phyloP scores from a whole-genome alignment of 495 filamentous ascomycete genomes.

The Acidiella bohemica region DNA sequence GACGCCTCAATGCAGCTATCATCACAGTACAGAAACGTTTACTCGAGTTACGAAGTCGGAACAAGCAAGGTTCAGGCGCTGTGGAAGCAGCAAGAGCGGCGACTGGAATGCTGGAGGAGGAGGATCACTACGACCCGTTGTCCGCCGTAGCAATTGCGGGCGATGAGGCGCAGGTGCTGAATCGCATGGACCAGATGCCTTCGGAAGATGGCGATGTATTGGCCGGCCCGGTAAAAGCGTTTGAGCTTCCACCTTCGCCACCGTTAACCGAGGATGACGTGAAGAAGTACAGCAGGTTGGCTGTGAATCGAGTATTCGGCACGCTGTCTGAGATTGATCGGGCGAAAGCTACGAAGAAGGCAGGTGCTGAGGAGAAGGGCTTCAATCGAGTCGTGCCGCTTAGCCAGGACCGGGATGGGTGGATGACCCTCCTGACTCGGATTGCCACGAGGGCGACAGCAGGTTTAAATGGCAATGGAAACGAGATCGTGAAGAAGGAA shows the following conservation, averaged over 20 bases:
- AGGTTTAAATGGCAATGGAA: slow-evolving; percentile 43
- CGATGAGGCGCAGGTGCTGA: slow-evolving; percentile 56
- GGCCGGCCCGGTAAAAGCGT: slow-evolving; percentile 46
- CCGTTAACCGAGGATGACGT: slow-evolving; percentile 54
- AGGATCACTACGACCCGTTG: slow-evolving; percentile 61
- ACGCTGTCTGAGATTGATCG: slow-evolving; percentile 60
- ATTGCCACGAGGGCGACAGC: slow-evolving; percentile 68
- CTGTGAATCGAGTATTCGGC: slow-evolving; percentile 61
- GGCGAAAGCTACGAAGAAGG: slow-evolving; percentile 26
- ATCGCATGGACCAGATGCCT: slow-evolving; percentile 48
- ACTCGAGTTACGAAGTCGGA: slow-evolving; percentile 31
- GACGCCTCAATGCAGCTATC: slow-evolving; percentile 52
- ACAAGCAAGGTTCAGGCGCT: slow-evolving; percentile 3
- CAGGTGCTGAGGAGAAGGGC: slow-evolving; percentile 35
- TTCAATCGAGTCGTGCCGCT: slow-evolving; percentile 66
- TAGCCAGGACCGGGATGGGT: slow-evolving; percentile 74
- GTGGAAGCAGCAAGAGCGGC: slow-evolving; percentile 37
- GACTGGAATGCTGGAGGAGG: slow-evolving; percentile 69
- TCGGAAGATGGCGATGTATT: slow-evolving; percentile 33
- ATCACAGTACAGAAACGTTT: slow-evolving; percentile 41
- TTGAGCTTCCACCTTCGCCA: slow-evolving; percentile 67
- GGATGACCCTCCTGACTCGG: slow-evolving; percentile 75
- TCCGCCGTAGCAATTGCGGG: slow-evolving; percentile 29
- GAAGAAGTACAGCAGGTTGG: slow-evolving; percentile 50
- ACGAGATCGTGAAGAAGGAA: slow-evolving; percentile 37